Base-by-base conservation (phyloP, 2,329 filamentous ascomycete genomes). In the Drechslerella coelobrocha region DNA sequence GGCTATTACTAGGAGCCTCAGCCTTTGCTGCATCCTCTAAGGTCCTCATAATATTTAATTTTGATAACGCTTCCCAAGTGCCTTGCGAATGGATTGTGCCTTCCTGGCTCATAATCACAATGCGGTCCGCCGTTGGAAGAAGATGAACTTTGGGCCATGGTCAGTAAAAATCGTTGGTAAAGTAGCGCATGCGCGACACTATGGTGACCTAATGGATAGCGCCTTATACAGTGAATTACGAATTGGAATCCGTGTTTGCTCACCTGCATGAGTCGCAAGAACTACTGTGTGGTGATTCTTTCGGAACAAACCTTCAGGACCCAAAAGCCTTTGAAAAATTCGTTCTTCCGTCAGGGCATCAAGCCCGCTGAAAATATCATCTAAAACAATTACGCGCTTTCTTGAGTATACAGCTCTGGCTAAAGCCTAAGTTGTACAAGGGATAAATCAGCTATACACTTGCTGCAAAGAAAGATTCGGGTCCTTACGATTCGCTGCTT, bases 321-420 rank as follows among this genome's bases (percentile, higher is more conserved):
- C 78, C 53, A 83, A 80, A 0, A 82, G 76, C 0, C 76, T 77
- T 0, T 73, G 73, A 62, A 82, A 82, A 1, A 82, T 79, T 3
- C 77, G 75, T 21, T 80, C 76, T 39, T 81, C 79, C 0, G 81
- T 82, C 1, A 79, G 76, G 10, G 78, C 77, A 55, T 82, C 80
- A 1, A 81, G 73, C 0, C 79, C 80, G 19, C 79, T 80, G 3
- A 81, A 78, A 0, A 80, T 77, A 31, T 81, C 80, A n/a, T 81
- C 79, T 29, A 81, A 77, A 2, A 81, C 75, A 2, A 79, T 74
- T 0, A 81, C 72, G 5, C 54, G 55, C 43, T 72, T 72, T 31
- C 41, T 61, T 1, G 68, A 65, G 39, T 72, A 72, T 2, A 72
- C 51, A 14, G 61, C 61, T 53, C 68, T 17, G 8, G 68, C 68